Percentiles rank a stretch among this genome's conserved stretches.
Conservation (phyloP, 2,329 filamentous ascomycete species). For the Ascomycota sp. region DNA sequence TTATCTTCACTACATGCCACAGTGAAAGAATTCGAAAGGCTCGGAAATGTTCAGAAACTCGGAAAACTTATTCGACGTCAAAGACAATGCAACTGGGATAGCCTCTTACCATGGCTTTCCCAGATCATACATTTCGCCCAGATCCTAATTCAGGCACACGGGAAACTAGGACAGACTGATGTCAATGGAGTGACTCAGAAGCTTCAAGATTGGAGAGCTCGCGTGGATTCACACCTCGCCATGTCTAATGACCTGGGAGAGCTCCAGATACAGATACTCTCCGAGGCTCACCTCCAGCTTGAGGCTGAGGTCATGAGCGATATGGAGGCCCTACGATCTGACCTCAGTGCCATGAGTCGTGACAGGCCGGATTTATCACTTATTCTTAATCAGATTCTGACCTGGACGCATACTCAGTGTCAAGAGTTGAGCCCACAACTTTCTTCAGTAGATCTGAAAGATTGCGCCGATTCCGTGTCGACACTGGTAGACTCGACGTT, state of each 20-base stretch:
- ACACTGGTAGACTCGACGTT: conserved; percentile 52
- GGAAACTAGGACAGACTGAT: conserved; percentile 33
- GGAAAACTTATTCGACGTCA: conserved; percentile 5
- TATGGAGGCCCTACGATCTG: conserved; percentile 14
- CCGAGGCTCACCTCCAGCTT: conserved; percentile 13
- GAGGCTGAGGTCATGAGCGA: conserved; percentile 14
- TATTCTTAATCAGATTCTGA: conserved; percentile 39
- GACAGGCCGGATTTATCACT: conserved; percentile 37
- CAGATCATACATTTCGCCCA: conserved; percentile 41
- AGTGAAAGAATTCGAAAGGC: conserved; percentile 14
- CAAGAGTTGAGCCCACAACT: conserved; percentile 3
- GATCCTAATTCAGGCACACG: conserved; percentile 42
- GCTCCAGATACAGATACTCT: conserved; percentile 29
- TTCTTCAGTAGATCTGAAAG: conserved; percentile 10
- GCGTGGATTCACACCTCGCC: conserved; percentile 20
- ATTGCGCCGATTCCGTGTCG: conserved; percentile 36
- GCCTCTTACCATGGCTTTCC: conserved; percentile 34
- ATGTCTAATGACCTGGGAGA: conserved; percentile 19
- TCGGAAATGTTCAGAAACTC: conserved; percentile 11
- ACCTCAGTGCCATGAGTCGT: conserved; percentile 18
- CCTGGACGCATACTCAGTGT: conserved; percentile 30
- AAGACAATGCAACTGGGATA: conserved; percentile 7
- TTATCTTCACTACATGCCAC: conserved; percentile 17
- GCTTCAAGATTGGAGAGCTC: conserved; percentile 27
- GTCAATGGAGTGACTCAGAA: conserved; percentile 20